Percentiles rank a stretch among this genome's conserved stretches.
Evolutionary conservation across 2,329 filamentous ascomycete species (phyloP).

Genomic region (Trichophyton schoenleinii): DNA sequence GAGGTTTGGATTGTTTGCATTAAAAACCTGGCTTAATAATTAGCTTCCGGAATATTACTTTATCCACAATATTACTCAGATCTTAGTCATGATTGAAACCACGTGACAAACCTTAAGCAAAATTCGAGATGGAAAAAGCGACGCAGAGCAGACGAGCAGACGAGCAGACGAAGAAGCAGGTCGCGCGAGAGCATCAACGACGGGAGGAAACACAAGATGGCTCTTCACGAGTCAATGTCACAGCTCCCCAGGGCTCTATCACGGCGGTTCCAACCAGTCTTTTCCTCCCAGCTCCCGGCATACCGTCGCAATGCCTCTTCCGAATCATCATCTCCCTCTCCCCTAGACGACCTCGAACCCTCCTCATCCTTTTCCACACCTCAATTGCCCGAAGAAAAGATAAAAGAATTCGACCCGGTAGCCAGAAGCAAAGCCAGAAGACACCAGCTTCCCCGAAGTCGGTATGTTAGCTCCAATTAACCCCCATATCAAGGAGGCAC

Average conservation of each 20-base stretch:
- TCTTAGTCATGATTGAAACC: background rate
- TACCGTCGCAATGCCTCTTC: constrained; percentile 38
- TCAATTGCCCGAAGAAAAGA: constrained; percentile 27
- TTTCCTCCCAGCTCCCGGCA: constrained; percentile 22
- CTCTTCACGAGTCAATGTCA: constrained; percentile 29
- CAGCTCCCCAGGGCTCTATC: constrained; percentile 29
- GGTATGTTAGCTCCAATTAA: constrained; percentile 28
- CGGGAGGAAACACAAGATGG: constrained; percentile 21
- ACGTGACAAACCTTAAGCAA: background rate
- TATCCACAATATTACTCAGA: background rate
- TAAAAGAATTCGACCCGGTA: constrained; percentile 40
- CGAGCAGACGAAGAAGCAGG: background rate
- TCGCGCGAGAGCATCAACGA: background rate
- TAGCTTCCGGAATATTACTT: background rate
- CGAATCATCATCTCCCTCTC: constrained; percentile 21
- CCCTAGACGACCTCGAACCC: constrained; percentile 36
- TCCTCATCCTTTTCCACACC: constrained; percentile 34
- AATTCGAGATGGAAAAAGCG: background rate
- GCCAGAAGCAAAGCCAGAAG: constrained; percentile 35
- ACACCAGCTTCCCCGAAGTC: constrained; percentile 39
- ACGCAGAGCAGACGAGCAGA: background rate
- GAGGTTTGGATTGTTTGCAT: background rate
- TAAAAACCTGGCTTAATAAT: background rate
- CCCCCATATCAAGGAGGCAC: too few species aligned
- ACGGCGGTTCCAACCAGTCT: constrained; percentile 22